Evolutionary conservation across 495 filamentous ascomycete genomes (phyloP).

Genomic region (Thermothielavioides terrestris): DNA sequence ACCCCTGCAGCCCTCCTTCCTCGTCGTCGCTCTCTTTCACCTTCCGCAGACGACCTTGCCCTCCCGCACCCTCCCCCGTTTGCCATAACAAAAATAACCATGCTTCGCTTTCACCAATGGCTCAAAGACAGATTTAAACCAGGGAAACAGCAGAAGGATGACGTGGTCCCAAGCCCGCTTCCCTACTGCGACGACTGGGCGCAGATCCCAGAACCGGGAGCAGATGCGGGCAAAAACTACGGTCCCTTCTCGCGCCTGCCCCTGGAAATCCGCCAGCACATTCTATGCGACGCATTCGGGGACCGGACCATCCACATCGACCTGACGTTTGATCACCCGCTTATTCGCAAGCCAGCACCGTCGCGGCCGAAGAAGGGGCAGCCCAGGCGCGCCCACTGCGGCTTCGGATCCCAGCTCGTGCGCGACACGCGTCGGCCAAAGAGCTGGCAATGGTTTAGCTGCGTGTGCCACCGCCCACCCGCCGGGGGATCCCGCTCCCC

Average conservation of each 20-base stretch:
- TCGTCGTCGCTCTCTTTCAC: no score
- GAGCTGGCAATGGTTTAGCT: slow-evolving; percentile 17
- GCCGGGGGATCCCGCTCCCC: no score
- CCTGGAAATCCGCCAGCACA: slow-evolving; percentile 11
- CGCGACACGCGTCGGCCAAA: slow-evolving; percentile 2
- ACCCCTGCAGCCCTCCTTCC: no score
- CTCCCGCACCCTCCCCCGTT: no score
- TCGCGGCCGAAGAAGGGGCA: neutral
- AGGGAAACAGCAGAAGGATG: neutral
- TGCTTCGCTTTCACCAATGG: neutral
- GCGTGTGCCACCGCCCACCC: slow-evolving; percentile 16
- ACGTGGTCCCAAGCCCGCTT: neutral
- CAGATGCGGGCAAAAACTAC: neutral
- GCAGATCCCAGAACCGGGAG: neutral
- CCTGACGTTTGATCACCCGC: slow-evolving; percentile 12
- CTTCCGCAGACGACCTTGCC: no score
- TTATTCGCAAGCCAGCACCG: neutral
- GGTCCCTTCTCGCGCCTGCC: slow-evolving; percentile 11
- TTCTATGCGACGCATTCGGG: slow-evolving; percentile 18
- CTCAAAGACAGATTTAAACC: neutral
- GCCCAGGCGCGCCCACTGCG: neutral
- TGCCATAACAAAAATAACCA: neutral
- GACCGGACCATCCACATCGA: slow-evolving; percentile 15
- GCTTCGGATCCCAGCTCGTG: neutral
- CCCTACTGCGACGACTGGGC: neutral